Evolutionary conservation across 1,139 yeast genomes (phyloP).

Genomic region (Schizosaccharomyces versatilis): DNA sequence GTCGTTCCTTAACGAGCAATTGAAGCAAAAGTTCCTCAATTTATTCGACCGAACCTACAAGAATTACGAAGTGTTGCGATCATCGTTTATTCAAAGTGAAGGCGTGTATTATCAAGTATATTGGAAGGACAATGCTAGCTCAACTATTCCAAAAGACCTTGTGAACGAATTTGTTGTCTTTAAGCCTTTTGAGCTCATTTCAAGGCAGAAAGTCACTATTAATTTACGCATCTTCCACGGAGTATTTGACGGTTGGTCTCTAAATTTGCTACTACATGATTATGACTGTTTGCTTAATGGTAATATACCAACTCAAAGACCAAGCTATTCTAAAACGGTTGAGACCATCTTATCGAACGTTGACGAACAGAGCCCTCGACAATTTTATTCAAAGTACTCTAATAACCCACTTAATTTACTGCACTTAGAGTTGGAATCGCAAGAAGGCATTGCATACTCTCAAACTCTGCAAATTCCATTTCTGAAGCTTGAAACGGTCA

Average conservation of each 20-base stretch:
- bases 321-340: conserved; percentile 1
- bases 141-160: not conserved
- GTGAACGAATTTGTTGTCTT: too few relatives aligned
- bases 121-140: not conserved
- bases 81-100: conserved; percentile 11
- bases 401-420: not conserved
- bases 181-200: not conserved
- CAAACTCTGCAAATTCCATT: not conserved
- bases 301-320: conserved; percentile 3
- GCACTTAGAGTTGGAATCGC: not conserved
- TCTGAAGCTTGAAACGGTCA: not conserved
- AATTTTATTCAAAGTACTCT: not conserved
- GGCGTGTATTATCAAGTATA: conserved; percentile 13
- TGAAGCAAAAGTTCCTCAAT: conserved; percentile 3
- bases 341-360: conserved; percentile 2
- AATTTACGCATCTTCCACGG: conserved; percentile 13
- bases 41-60: conserved; percentile 8
- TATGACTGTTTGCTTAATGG: not conserved
- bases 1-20: conserved; percentile 6
- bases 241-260: conserved; percentile 14
- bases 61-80: conserved; percentile 10
- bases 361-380: not conserved
- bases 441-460: not conserved
- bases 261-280: conserved; percentile 11
- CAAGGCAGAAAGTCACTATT: not conserved